Base-by-base conservation (phyloP, 2,329 filamentous ascomycete species). In the Dactylellina parvicollis region DNA sequence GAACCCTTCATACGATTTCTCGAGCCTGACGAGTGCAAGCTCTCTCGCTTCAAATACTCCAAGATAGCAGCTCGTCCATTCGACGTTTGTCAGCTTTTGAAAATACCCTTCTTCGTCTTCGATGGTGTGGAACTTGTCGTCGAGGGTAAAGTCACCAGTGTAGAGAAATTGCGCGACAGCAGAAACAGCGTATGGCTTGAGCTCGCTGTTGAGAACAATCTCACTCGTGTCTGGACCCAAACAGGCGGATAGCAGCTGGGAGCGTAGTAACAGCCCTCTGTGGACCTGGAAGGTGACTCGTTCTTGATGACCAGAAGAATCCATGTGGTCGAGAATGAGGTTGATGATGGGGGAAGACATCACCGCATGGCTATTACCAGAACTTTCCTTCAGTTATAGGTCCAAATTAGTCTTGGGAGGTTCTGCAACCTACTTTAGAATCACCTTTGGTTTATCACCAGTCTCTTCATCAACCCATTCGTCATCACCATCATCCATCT, bases 131-230 rank as follows among this genome's bases (percentile, higher is more conserved):
- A 73, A 66, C 22, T 61, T 55, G 8, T 73, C 54, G 4, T 40
- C 32, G n/a, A 56, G 20, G 12, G 61, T 59, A 30, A 73, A 59
- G n/a, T 73, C 54, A 14, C 46, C 60, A 30, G 54, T 47, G 18
- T 73, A 73, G 1, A 73, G 22, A 22, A 42, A 73, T 14, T 73
- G 46, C 12, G 66, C 46, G 24, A 73, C 36, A n/a, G 60, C 44
- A 22, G 61, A 59, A 9, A 73, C 60, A 2, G 69, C 60, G 14
- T 73, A 73, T 1, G 69, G 69, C 22, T 73, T 73, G 30, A 73
- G 69, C 4, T 18, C 55, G n/a, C 7, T 10, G 16, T 73, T 36
- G 20, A 73, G 60, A 14, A 49, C 18, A n/a, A 66, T 42, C 12
- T 73, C 60, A 2, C 40, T 42, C 10, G 60, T 66, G 16, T 20